phyloP scores from a whole-genome alignment of 23 red algal genomes.

The Gracilaria gracilis region DNA sequence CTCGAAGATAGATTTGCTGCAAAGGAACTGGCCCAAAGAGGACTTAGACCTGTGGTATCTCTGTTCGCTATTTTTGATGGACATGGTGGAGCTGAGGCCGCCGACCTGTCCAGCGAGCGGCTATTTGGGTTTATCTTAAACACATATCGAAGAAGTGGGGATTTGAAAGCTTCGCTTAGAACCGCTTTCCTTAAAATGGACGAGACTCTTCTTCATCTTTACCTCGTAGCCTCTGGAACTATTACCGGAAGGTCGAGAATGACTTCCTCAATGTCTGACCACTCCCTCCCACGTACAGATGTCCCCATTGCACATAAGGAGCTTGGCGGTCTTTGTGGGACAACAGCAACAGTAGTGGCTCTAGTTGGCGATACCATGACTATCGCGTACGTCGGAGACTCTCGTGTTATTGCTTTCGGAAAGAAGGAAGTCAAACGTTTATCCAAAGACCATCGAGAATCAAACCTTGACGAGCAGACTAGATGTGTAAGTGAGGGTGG shows the following conservation, averaged over 20 bases:
- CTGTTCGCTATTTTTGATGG: slow-evolving; percentile 71
- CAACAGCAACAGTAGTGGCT: slow-evolving; percentile 65
- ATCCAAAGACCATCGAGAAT: slow-evolving; percentile 84
- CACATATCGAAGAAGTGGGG: slow-evolving; percentile 26
- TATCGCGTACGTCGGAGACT: slow-evolving; percentile 67
- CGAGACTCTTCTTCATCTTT: neutral
- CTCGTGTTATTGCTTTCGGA: slow-evolving; percentile 42
- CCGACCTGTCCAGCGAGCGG: slow-evolving; percentile 44
- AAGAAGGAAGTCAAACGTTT: slow-evolving; percentile 56
- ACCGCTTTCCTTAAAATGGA: slow-evolving; percentile 22
- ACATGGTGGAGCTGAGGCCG: slow-evolving; percentile 52
- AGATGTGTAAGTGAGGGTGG: slow-evolving; percentile 80
- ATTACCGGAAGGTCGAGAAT: neutral
- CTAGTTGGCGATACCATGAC: slow-evolving; percentile 36
- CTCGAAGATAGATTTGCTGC: slow-evolving; percentile 45
- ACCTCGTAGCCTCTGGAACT: neutral
- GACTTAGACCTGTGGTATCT: slow-evolving; percentile 12
- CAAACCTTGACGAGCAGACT: slow-evolving; percentile 56
- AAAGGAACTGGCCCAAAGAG: slow-evolving; percentile 10
- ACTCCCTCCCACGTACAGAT: slow-evolving; percentile 31
- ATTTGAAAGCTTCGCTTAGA: neutral
- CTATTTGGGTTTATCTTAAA: slow-evolving; percentile 16
- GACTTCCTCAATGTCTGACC: slow-evolving; percentile 45
- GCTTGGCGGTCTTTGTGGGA: slow-evolving; percentile 43
- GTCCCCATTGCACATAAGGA: neutral